phyloP scores from a whole-genome alignment of 352 stramenopile species.

The Globisporangium megalacanthum region DNA sequence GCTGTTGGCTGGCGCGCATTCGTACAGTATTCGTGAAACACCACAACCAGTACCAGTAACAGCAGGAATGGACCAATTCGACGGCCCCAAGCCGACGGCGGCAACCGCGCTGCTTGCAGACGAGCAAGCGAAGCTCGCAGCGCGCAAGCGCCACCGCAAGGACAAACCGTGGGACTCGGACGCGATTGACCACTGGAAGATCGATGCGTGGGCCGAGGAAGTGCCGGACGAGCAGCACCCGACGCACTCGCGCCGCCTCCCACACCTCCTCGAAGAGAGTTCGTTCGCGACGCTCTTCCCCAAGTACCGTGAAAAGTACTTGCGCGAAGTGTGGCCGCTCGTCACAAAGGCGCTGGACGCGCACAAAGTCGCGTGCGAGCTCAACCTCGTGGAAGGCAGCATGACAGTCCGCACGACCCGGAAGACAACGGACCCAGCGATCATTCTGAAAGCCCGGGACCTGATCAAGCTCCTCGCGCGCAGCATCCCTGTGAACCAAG shows the following conservation, averaged over 20 bases:
- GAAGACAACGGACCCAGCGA: slow-evolving; percentile 96
- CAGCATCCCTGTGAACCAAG: slow-evolving; percentile 96
- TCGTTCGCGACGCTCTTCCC: slow-evolving; percentile 99
- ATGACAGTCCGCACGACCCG: slow-evolving; percentile 92
- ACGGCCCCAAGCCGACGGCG: slow-evolving; percentile 30
- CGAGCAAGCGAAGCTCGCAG: slow-evolving; percentile 23
- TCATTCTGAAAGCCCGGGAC: slow-evolving; percentile 98
- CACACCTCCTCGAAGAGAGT: slow-evolving; percentile 96
- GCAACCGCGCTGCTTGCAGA: slow-evolving; percentile 39
- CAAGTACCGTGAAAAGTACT: slow-evolving; percentile 99
- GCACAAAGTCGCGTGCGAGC: slow-evolving; percentile 95
- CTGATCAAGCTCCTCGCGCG: slow-evolving; percentile 98
- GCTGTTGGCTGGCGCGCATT: too few relatives aligned
- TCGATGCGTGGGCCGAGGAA: slow-evolving; percentile 82
- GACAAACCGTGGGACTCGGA: slow-evolving; percentile 99
- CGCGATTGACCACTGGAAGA: slow-evolving; percentile 99
- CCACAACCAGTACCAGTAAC: neutral
- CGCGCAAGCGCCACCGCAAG: slow-evolving; percentile 86
- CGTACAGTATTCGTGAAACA: too few relatives aligned
- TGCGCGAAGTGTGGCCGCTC: slow-evolving; percentile 98
- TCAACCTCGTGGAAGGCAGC: slow-evolving; percentile 97
- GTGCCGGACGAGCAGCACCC: slow-evolving; percentile 80
- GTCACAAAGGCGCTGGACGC: slow-evolving; percentile 96
- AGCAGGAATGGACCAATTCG: slow-evolving; percentile 65
- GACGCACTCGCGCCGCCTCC: slow-evolving; percentile 56